Percentiles rank a stretch among this genome's conserved stretches.
Evolutionary conservation across 169 alveolate species (phyloP).

Genomic region (Plasmodium gaboni): DNA sequence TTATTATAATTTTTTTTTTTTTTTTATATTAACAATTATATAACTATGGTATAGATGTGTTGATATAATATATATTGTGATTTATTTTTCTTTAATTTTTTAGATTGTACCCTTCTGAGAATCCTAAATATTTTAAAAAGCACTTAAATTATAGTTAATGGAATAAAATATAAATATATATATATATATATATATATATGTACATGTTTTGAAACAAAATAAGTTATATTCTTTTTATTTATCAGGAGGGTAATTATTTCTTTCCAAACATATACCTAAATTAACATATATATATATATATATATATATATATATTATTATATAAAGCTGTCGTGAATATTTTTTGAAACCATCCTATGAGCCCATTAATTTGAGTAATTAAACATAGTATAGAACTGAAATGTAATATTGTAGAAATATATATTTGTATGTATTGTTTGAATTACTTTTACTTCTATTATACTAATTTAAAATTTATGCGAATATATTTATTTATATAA

Average conservation of each 20-base stretch:
- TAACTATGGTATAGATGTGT: too few species aligned
- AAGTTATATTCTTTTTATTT: background rate
- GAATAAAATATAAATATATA: background rate
- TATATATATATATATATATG: conserved; percentile 1
- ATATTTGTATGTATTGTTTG: background rate
- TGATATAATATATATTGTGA: too few species aligned
- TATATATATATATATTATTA: background rate
- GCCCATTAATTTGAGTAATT: conserved; percentile 46
- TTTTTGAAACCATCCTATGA: conserved; percentile 65
- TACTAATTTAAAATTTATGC: background rate
- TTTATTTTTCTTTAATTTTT: background rate
- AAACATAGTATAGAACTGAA: background rate
- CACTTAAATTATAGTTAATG: conserved; percentile 54
- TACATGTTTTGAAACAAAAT: background rate
- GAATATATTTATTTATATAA: background rate
- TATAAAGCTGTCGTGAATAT: conserved; percentile 68
- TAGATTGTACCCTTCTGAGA: conserved; percentile 67
- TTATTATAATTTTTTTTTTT: too few species aligned
- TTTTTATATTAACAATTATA: too few species aligned
- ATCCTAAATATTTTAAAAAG: conserved; percentile 65
- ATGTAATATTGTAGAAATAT: background rate
- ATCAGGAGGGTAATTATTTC: conserved; percentile 17
- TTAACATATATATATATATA: background rate
- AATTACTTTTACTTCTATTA: background rate
- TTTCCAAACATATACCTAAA: background rate